Evolutionary conservation across 2,329 filamentous ascomycete genomes (phyloP).

Genomic region (Dothideomycetes sp.): DNA sequence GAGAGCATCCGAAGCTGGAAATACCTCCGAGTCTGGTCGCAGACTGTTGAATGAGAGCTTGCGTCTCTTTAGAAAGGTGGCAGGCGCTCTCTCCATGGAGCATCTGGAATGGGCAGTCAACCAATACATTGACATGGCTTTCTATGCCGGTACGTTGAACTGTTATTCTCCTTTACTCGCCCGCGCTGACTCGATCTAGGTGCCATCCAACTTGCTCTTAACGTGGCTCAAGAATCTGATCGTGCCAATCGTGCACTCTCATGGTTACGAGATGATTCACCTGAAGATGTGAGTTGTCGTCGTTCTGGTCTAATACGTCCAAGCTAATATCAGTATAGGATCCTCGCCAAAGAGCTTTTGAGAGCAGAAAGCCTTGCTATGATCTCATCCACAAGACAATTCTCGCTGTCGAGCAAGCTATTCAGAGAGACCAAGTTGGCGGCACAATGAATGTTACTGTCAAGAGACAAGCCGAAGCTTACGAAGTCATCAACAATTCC

Average conservation of each 20-base stretch:
- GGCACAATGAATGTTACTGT: constrained; percentile 66
- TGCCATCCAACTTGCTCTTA: constrained; percentile 77
- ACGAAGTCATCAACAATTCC: constrained; percentile 79
- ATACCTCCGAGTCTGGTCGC: constrained; percentile 66
- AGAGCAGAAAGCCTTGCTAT: constrained; percentile 70
- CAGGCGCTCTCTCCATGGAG: constrained; percentile 67
- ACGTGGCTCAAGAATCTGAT: constrained; percentile 75
- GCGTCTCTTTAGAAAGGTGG: constrained; percentile 79
- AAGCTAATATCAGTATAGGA: constrained; percentile 43
- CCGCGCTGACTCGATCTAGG: too few species aligned
- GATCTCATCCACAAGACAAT: constrained; percentile 79
- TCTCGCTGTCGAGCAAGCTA: constrained; percentile 63
- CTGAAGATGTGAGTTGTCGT: constrained; percentile 35
- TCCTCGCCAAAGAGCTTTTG: constrained; percentile 56
- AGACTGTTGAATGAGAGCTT: constrained; percentile 81
- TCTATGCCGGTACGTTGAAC: constrained; percentile 67
- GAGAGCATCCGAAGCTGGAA: constrained; percentile 68
- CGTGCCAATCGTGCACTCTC: constrained; percentile 74
- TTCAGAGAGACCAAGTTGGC: constrained; percentile 60
- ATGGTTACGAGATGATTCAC: constrained; percentile 80
- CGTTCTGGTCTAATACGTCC: background rate
- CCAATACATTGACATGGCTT: constrained; percentile 73
- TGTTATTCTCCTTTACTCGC: background rate
- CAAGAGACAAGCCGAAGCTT: constrained; percentile 77
- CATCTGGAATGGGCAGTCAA: constrained; percentile 70